Base-by-base conservation (phyloP, 192 early-diverging fungal species). In the Funneliformis geosporum region DNA sequence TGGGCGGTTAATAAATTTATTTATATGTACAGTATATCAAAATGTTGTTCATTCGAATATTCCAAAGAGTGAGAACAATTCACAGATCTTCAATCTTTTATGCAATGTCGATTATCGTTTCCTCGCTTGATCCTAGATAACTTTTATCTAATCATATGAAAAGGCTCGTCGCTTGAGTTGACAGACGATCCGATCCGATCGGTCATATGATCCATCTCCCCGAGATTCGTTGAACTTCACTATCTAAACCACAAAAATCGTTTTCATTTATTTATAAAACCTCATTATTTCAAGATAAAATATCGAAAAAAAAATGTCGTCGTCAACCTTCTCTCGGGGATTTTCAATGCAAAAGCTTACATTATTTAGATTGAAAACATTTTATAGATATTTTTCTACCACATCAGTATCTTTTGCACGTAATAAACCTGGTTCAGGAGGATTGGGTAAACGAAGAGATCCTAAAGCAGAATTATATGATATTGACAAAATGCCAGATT, bases 401-500 rank as follows among this genome's bases (percentile, higher is more conserved):
- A 44, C 43, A 4, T 44, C 8, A 10, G 43, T 5, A 44, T 9
- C 6, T 44, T 55, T 55, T 55, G 6, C 50, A 18, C 50, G 16
- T 21, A 33, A 33, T 33, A 33, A 33, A 33, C 50, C 16, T 21
- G 16, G 50, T 7, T 18, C 50, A 21, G 16, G 50, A 7, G 21
- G 43, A 5, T 44, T 44, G 43, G 9, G 9, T 44, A 44, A 18
- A 55, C 50, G 50, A 55, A 55, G 16, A 55, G 50, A 55, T 55
- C 50, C 50, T 4, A 16, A 21, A 55, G 50, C 50, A 21, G 50
- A 55, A 55, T n/a, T 55, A 55, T 55, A 55, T 61, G 88, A 90
- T 71, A 82, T 89, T 55, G 82, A 85, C 25, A 82, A 82, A 65
- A 76, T 90, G 81, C 82, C 85, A 46, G 82, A 83, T 12, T 90